These are phyloP conservation scores for Cinchona pubescens DNA, from an alignment of 257 asterid genomes.

Conservation along the genomic window DNA sequence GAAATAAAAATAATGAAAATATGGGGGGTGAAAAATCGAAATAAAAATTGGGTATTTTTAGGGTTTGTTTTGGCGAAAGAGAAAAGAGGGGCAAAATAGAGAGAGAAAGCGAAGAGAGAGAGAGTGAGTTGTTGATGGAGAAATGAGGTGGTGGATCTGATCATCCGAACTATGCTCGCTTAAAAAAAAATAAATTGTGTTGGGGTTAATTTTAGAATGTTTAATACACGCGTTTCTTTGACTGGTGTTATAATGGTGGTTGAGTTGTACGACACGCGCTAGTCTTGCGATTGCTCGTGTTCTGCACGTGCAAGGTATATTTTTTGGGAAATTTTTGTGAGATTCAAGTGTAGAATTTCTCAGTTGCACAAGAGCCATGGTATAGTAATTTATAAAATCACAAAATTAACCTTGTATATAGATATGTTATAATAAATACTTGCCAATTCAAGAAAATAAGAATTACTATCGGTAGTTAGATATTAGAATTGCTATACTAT, in stretches of 20 bases:
- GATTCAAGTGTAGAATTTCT: no score
- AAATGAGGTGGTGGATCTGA: slow-evolving; percentile 9
- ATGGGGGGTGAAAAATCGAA: not conserved
- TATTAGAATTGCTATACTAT: no score
- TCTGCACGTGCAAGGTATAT: not conserved
- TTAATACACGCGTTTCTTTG: not conserved
- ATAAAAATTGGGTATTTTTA: slow-evolving; percentile 5
- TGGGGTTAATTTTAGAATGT: no score
- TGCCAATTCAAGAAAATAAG: no score
- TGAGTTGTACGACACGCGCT: not conserved
- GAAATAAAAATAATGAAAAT: not conserved
- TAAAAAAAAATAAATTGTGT: no score
- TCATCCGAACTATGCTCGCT: slow-evolving; percentile 28
- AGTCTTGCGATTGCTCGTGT: not conserved
- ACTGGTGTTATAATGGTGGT: not conserved
- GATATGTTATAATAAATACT: no score
- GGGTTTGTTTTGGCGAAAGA: slow-evolving; percentile 9
- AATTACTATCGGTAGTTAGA: no score
- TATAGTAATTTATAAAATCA: no score
- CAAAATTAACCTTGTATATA: no score
- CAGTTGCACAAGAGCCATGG: no score
- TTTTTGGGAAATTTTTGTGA: not conserved
- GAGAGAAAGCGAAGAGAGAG: slow-evolving; percentile 4
- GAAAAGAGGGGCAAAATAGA: not conserved
- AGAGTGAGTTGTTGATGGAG: not conserved